Evolutionary conservation across 2,329 filamentous ascomycete genomes (phyloP).

Genomic region (Fusarium denticulatum): DNA sequence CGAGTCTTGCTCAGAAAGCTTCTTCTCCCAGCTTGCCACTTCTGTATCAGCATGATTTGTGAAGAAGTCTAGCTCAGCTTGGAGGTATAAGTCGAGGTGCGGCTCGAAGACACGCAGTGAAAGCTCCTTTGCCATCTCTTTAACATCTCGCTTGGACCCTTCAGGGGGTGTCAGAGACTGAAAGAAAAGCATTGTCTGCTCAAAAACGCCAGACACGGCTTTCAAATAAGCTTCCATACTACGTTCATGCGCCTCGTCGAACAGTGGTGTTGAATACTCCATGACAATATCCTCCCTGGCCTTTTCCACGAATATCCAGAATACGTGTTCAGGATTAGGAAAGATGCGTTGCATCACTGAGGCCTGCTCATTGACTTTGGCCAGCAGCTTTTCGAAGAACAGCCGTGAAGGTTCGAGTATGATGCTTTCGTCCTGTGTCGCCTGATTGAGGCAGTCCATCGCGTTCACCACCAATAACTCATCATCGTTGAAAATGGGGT

Average conservation of each 20-base stretch:
- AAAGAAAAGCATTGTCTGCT: constrained; percentile 83
- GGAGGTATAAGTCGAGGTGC: constrained; percentile 91
- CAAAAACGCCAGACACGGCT: constrained; percentile 87
- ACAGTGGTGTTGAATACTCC: constrained; percentile 85
- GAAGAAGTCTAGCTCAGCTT: constrained; percentile 91
- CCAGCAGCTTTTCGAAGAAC: constrained; percentile 81
- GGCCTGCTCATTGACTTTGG: constrained; percentile 84
- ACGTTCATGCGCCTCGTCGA: constrained; percentile 85
- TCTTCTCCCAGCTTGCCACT: constrained; percentile 89
- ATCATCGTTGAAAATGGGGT: constrained; percentile 81
- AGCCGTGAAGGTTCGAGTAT: constrained; percentile 81
- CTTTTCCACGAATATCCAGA: constrained; percentile 83
- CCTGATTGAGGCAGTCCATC: constrained; percentile 81
- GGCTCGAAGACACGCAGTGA: constrained; percentile 84
- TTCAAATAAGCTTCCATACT: constrained; percentile 83
- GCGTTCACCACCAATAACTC: constrained; percentile 73
- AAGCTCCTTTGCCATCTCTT: constrained; percentile 72
- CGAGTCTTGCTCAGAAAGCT: constrained; percentile 89
- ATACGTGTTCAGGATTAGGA: constrained; percentile 73
- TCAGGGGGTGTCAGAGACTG: constrained; percentile 75
- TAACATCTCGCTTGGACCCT: constrained; percentile 67
- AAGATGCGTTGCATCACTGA: constrained; percentile 85
- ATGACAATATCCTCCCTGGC: constrained; percentile 84
- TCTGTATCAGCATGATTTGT: constrained; percentile 78
- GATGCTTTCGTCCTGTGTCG: constrained; percentile 68